These are phyloP conservation scores for Candida hispaniensis DNA, from an alignment of 805 yeast genomes.

Conservation along the genomic window DNA sequence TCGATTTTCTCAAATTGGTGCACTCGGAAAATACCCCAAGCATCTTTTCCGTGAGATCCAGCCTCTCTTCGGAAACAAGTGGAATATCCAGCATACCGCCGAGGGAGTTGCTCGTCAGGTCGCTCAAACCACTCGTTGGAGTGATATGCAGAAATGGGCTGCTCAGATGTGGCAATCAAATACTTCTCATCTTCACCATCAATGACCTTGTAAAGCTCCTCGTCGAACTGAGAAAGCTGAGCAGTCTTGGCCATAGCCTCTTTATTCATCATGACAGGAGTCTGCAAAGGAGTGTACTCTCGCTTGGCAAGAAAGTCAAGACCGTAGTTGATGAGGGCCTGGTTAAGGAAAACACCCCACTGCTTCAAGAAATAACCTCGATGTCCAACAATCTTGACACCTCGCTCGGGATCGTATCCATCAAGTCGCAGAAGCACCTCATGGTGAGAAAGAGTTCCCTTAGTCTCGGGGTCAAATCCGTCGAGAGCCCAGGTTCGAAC, in stretches of 20 bases:
- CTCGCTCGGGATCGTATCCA: slow-evolving; percentile 98
- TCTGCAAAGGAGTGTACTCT: slow-evolving; percentile 85
- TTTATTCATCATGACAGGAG: slow-evolving; percentile 99
- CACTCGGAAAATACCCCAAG: slow-evolving; percentile 99
- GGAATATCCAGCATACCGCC: slow-evolving; percentile 95
- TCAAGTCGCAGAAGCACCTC: slow-evolving; percentile 88
- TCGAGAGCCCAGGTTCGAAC: slow-evolving; percentile 84
- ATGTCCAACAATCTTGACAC: slow-evolving; percentile 95
- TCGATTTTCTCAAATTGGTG: slow-evolving; percentile 98
- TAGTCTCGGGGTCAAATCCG: slow-evolving; percentile 54
- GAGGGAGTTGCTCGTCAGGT: slow-evolving; percentile 92
- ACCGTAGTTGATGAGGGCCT: slow-evolving; percentile 95
- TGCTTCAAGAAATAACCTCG: slow-evolving; percentile 95
- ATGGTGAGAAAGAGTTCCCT: slow-evolving; percentile 88
- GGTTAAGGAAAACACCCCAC: slow-evolving; percentile 94
- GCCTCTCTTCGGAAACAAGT: slow-evolving; percentile 99
- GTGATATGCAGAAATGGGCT: slow-evolving; percentile 97
- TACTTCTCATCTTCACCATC: slow-evolving; percentile 98
- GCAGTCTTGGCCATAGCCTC: slow-evolving; percentile 99
- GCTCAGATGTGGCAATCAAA: slow-evolving; percentile 96
- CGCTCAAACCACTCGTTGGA: slow-evolving; percentile 97
- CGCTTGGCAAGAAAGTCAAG: slow-evolving; percentile 67
- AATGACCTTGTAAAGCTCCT: slow-evolving; percentile 90
- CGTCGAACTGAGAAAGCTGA: slow-evolving; percentile 94
- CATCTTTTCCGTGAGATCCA: slow-evolving; percentile 98